Percentiles rank a stretch among this genome's conserved stretches.
Conservation (phyloP, 2,329 filamentous ascomycete species). For the Cephalotrichum gorgonifer region DNA sequence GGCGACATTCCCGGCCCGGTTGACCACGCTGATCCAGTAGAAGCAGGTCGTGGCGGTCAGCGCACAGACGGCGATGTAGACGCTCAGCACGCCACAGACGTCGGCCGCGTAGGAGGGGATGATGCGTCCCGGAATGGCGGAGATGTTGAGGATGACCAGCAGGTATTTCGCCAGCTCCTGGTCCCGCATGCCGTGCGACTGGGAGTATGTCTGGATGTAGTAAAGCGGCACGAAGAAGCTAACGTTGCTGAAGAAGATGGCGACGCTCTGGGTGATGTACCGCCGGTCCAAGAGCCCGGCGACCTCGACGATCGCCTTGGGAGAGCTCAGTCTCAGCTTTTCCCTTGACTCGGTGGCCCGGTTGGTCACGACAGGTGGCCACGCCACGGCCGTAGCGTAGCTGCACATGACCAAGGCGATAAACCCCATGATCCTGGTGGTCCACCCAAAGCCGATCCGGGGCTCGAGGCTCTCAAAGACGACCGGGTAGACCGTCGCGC, state of each 20-base stretch:
- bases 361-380: slow-evolving; percentile 11
- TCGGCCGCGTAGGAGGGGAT: slow-evolving; percentile 33
- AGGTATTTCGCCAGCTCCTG: slow-evolving; percentile 29
- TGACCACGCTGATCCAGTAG: slow-evolving; percentile 26
- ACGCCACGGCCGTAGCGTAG: slow-evolving; percentile 16
- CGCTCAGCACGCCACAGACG: slow-evolving; percentile 27
- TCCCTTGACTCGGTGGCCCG: background rate
- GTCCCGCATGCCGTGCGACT: slow-evolving; percentile 18
- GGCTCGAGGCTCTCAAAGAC: background rate
- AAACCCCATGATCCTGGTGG: slow-evolving; percentile 17
- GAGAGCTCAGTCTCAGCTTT: background rate
- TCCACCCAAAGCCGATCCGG: slow-evolving; percentile 18
- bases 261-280: slow-evolving; percentile 18
- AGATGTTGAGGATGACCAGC: slow-evolving; percentile 38
- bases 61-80: slow-evolving; percentile 22
- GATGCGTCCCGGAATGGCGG: slow-evolving; percentile 36
- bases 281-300: slow-evolving; percentile 16
- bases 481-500: slow-evolving; percentile 20
- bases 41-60: slow-evolving; percentile 20
- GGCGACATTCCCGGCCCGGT: slow-evolving; percentile 23
- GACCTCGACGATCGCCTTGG: slow-evolving; percentile 14
- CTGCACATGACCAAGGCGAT: slow-evolving; percentile 17
- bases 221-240: slow-evolving; percentile 29
- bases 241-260: slow-evolving; percentile 21
- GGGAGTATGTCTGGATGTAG: slow-evolving; percentile 31